Evolutionary conservation across 2,329 filamentous ascomycete species (phyloP).

Genomic region (Phialemoniopsis sp.): DNA sequence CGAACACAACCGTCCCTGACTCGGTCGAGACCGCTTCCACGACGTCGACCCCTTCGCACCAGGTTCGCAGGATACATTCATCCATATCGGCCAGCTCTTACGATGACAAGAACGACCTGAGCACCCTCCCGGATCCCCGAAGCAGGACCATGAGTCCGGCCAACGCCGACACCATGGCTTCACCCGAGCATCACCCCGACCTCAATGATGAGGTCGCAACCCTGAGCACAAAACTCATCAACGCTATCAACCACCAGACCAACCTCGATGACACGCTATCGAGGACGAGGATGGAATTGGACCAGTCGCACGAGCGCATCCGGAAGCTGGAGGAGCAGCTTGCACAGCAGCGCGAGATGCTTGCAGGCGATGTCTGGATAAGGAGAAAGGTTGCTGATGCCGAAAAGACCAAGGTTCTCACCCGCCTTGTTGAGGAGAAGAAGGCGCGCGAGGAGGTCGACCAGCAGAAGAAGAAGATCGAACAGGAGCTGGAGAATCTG

Average conservation of each 20-base stretch:
- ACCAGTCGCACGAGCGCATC: conserved; percentile 64
- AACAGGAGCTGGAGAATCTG: conserved; percentile 85
- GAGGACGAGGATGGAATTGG: conserved; percentile 77
- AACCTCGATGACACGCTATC: conserved; percentile 84
- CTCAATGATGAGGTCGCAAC: conserved; percentile 75
- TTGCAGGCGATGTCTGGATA: conserved; percentile 72
- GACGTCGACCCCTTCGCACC: conserved; percentile 23
- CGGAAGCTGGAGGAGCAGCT: conserved; percentile 61
- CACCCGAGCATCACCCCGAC: conserved; percentile 44
- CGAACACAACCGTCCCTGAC: no score
- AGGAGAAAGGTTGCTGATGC: conserved; percentile 68
- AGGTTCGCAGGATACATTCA: conserved; percentile 10
- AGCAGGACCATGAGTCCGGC: conserved; percentile 46
- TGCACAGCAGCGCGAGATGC: conserved; percentile 66
- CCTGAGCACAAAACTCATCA: conserved; percentile 91
- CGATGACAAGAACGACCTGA: conserved; percentile 58
- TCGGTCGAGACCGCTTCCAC: conserved; percentile 19
- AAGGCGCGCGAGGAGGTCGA: conserved; percentile 61
- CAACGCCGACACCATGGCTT: conserved; percentile 23
- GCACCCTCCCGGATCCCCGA: conserved; percentile 64
- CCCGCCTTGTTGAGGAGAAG: conserved; percentile 61
- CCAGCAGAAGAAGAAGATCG: conserved; percentile 82
- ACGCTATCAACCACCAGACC: conserved; percentile 95
- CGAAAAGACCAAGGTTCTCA: conserved; percentile 60
- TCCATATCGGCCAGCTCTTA: conserved; percentile 28